Evolutionary conservation across 257 asterid species (phyloP).

Genomic region (Marsdenia floribunda): DNA sequence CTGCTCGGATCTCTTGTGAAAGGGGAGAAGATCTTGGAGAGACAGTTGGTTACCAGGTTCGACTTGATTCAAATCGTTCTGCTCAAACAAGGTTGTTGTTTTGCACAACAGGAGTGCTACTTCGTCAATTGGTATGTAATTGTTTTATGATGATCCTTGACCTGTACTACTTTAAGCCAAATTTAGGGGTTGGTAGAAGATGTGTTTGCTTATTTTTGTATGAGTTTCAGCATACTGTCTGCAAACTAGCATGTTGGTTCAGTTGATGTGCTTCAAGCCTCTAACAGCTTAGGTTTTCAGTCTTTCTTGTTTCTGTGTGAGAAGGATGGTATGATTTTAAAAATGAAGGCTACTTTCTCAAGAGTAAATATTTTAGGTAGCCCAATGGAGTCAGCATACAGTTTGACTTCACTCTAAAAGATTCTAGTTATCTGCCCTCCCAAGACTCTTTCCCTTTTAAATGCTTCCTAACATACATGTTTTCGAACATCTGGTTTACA

Average conservation of each 20-base stretch:
- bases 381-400: neutral
- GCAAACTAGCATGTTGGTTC: neutral
- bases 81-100: slow-evolving; percentile 80
- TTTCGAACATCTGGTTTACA: neutral
- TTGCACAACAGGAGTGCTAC: slow-evolving; percentile 96
- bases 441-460: neutral
- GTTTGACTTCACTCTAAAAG: neutral
- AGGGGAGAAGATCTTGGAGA: slow-evolving; percentile 95
- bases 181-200: neutral
- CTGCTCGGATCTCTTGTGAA: slow-evolving; percentile 83
- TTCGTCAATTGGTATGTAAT: slow-evolving; percentile 69
- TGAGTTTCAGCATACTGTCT: neutral
- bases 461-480: no score
- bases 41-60: slow-evolving; percentile 91
- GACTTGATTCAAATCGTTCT: slow-evolving; percentile 78
- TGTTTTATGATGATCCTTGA: neutral
- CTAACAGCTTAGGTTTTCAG: neutral
- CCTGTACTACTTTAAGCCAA: neutral
- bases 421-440: neutral
- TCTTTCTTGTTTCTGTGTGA: neutral
- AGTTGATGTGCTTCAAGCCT: neutral
- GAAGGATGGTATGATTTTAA: neutral
- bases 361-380: neutral
- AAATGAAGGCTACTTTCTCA: neutral
- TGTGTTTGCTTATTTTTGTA: neutral